A percentile compares a stretch with the other conserved stretches of the same genome.
phyloP scores from a whole-genome alignment of 1,139 yeast genomes.

The Debaryomycetaceae sp. region DNA sequence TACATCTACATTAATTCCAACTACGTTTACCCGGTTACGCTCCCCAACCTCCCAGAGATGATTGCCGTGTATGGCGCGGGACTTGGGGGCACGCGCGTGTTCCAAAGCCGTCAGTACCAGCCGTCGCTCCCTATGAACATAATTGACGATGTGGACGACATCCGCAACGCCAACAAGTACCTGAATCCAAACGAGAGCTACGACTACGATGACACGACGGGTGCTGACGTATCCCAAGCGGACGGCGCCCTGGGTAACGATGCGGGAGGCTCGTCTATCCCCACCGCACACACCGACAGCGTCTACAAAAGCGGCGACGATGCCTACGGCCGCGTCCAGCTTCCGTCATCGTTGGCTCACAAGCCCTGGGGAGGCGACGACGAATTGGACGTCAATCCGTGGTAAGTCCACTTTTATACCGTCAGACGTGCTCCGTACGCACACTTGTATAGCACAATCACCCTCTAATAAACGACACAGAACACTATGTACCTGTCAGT shows the following conservation, averaged over 20 bases:
- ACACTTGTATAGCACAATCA: no score
- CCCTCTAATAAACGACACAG: no score
- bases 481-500: no score
- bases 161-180: constrained; percentile 33
- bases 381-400: constrained; percentile 44
- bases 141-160: constrained; percentile 62
- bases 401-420: constrained; percentile 25
- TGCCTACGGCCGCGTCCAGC: constrained; percentile 46
- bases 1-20: constrained; percentile 49
- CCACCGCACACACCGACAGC: neutral
- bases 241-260: constrained; percentile 8
- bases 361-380: constrained; percentile 43
- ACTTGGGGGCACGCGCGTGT: constrained; percentile 47
- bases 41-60: constrained; percentile 60
- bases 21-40: constrained; percentile 45
- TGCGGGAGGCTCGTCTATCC: constrained; percentile 5
- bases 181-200: constrained; percentile 31
- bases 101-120: constrained; percentile 49
- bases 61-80: constrained; percentile 63
- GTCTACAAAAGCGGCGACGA: constrained; percentile 40
- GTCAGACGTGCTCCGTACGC: no score
- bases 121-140: constrained; percentile 61
- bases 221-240: constrained; percentile 11
- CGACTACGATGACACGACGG: constrained; percentile 25
- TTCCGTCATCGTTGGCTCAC: constrained; percentile 52